A percentile compares a stretch with the other conserved stretches of the same genome.
phyloP scores from a whole-genome alignment of 1,284 basidiomycete genomes.

The Earliella scabrosa region DNA sequence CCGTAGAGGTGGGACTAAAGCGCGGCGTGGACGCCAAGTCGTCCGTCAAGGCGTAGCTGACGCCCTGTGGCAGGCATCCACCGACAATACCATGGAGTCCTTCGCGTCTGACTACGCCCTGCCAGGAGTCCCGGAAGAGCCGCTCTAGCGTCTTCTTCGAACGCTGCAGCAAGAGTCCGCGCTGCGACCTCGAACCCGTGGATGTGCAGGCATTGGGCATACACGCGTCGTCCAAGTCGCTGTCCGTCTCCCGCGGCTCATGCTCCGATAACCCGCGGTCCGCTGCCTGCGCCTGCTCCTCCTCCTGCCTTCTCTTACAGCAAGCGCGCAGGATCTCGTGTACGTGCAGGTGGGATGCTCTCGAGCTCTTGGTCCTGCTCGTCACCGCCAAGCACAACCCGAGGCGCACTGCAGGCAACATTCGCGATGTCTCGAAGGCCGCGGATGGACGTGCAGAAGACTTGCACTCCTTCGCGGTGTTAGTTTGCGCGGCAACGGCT shows the following conservation, averaged over 20 bases:
- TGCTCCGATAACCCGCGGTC: conserved; percentile 31
- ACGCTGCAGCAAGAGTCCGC: conserved; percentile 69
- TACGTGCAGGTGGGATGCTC: conserved; percentile 17
- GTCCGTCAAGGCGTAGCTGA: conserved; percentile 96
- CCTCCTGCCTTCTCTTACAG: conserved; percentile 16
- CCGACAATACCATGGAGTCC: conserved; percentile 96
- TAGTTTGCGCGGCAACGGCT: conserved; percentile 60
- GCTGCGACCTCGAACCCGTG: conserved; percentile 71
- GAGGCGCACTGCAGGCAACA: conserved; percentile 26
- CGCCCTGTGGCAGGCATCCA: conserved; percentile 99
- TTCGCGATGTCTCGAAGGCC: conserved; percentile 54
- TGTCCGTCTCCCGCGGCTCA: too few relatives aligned
- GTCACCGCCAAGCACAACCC: conserved; percentile 35
- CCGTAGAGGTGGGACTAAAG: conserved; percentile 98
- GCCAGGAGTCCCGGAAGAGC: conserved; percentile 68
- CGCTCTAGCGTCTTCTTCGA: conserved; percentile 64
- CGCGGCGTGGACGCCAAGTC: conserved; percentile 93
- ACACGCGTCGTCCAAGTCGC: conserved; percentile 3
- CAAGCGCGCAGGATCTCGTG: conserved; percentile 7
- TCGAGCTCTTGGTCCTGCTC: conserved; percentile 35
- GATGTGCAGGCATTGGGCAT: conserved; percentile 34
- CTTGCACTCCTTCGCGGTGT: conserved; percentile 47
- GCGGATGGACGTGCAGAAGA: conserved; percentile 39
- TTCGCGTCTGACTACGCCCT: conserved; percentile 64
- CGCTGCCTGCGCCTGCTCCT: conserved; percentile 30